Evolutionary conservation across 2,329 filamentous ascomycete species (phyloP).

Genomic region (Aspergillus aculeatus): DNA sequence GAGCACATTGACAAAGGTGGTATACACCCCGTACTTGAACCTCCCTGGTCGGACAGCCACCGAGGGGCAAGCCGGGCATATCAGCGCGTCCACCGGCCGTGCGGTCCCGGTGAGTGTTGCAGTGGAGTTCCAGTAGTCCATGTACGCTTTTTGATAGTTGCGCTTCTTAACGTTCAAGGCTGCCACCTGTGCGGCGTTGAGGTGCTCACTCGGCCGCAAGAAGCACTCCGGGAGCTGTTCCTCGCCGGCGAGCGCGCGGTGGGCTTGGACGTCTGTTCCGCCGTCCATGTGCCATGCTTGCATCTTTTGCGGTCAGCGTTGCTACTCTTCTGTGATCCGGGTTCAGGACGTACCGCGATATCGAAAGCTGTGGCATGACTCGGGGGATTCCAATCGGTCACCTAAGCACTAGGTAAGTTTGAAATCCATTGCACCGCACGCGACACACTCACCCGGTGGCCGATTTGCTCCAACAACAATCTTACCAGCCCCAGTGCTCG

Average conservation of each 20-base stretch:
- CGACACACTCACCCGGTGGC: constrained; percentile 45
- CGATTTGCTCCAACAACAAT: constrained; percentile 50
- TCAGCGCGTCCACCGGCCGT: constrained; percentile 54
- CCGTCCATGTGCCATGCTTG: constrained; percentile 44
- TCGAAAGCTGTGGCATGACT: constrained; percentile 44
- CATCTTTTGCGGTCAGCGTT: constrained; percentile 12
- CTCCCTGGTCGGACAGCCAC: constrained; percentile 42
- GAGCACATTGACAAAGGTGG: constrained; percentile 52
- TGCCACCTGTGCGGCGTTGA: constrained; percentile 46
- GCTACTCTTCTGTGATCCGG: no score
- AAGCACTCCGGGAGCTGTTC: constrained; percentile 47
- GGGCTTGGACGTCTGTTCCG: constrained; percentile 50
- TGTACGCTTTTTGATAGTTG: constrained; percentile 57
- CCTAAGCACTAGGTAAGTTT: constrained; percentile 22
- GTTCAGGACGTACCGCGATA: constrained; percentile 38
- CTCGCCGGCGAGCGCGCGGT: constrained; percentile 58
- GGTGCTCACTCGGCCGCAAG: constrained; percentile 27
- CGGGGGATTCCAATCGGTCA: constrained; percentile 61
- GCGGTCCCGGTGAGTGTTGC: constrained; percentile 50
- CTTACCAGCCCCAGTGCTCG: constrained; percentile 55
- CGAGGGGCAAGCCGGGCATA: constrained; percentile 44
- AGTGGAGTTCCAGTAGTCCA: constrained; percentile 65
- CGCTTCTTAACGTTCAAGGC: constrained; percentile 54
- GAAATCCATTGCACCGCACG: no score
- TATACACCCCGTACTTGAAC: constrained; percentile 51